Conservation (phyloP, 2,329 filamentous ascomycete species). For the Podosphaera xanthii region DNA sequence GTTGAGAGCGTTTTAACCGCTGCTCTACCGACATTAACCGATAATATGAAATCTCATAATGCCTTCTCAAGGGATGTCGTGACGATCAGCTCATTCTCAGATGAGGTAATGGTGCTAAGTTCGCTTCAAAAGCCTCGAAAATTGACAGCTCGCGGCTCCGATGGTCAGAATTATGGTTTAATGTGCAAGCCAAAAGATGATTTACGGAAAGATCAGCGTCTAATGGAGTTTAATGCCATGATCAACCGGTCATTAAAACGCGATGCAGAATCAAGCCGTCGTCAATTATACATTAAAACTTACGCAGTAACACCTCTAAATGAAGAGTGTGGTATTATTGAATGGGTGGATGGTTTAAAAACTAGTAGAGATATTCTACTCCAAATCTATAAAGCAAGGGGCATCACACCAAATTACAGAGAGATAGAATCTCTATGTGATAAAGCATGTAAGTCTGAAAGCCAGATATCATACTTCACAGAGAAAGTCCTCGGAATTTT, state of each 20-base stretch:
- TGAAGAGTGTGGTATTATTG: conserved; percentile 91
- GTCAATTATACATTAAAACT: conserved; percentile 85
- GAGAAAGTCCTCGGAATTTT: conserved; percentile 42
- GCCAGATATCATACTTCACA: conserved; percentile 48
- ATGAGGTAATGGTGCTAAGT: conserved; percentile 73
- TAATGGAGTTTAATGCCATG: conserved; percentile 98
- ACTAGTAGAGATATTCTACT: conserved; percentile 82
- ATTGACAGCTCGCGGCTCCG: conserved; percentile 67
- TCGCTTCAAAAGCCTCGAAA: conserved; percentile 85
- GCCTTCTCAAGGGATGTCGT: conserved; percentile 74
- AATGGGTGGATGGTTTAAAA: conserved; percentile 94
- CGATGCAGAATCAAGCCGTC: conserved; percentile 72
- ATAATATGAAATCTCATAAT: conserved; percentile 53
- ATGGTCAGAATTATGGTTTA: conserved; percentile 71
- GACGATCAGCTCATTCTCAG: conserved; percentile 57
- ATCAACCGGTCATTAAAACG: conserved; percentile 88
- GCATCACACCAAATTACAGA: conserved; percentile 45
- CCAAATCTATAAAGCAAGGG: conserved; percentile 51
- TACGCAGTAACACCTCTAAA: conserved; percentile 93
- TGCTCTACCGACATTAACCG: conserved; percentile 51
- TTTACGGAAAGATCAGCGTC: conserved; percentile 82
- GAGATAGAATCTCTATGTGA: conserved; percentile 41
- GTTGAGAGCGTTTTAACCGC: conserved; percentile 68
- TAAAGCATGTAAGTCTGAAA: conserved; percentile 31
- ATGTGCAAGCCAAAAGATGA: conserved; percentile 98